Evolutionary conservation across 2,329 filamentous ascomycete species (phyloP).

Genomic region (Arthrinium puccinioides): DNA sequence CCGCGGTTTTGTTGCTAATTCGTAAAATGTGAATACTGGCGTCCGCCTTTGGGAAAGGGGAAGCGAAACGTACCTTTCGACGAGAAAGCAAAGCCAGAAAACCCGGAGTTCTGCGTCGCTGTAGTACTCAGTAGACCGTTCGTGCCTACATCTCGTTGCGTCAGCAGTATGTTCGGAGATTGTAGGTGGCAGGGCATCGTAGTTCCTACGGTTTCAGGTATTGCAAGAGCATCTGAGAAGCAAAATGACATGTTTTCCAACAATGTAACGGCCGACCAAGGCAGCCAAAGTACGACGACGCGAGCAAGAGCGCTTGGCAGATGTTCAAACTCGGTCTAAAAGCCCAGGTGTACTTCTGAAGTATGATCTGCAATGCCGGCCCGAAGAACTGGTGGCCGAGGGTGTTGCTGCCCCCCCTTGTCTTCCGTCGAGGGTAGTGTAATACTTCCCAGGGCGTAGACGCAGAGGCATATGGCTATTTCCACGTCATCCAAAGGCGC

Average conservation of each 20-base stretch:
- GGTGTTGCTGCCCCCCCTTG: conserved; percentile 16
- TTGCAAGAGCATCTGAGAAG: conserved; percentile 22
- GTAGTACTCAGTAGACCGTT: conserved; percentile 11
- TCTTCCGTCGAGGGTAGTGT: conserved; percentile 9
- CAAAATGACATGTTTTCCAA: conserved; percentile 25
- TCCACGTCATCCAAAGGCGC: conserved; percentile 18
- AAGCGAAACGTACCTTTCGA: conserved; percentile 50
- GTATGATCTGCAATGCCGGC: conserved; percentile 26
- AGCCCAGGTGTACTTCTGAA: conserved; percentile 23
- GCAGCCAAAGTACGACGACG: conserved; percentile 28
- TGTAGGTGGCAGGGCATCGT: background rate
- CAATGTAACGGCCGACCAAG: conserved; percentile 28
- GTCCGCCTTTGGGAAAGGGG: too few relatives aligned
- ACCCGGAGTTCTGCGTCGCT: conserved; percentile 47
- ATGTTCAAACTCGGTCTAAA: conserved; percentile 21
- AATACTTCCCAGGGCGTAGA: conserved; percentile 27
- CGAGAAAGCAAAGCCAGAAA: conserved; percentile 66
- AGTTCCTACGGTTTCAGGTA: conserved; percentile 21
- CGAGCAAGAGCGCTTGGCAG: conserved; percentile 28
- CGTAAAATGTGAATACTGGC: background rate
- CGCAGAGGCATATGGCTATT: conserved; percentile 26
- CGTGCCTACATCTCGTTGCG: conserved; percentile 1
- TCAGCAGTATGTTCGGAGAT: conserved; percentile 8
- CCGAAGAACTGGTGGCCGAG: conserved; percentile 25
- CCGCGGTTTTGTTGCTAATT: conserved; percentile 59